Evolutionary conservation across 192 early-diverging fungal species (phyloP), one percentile per base, ranked within the genome.

Genomic region (Rhizophagus sp.): DNA sequence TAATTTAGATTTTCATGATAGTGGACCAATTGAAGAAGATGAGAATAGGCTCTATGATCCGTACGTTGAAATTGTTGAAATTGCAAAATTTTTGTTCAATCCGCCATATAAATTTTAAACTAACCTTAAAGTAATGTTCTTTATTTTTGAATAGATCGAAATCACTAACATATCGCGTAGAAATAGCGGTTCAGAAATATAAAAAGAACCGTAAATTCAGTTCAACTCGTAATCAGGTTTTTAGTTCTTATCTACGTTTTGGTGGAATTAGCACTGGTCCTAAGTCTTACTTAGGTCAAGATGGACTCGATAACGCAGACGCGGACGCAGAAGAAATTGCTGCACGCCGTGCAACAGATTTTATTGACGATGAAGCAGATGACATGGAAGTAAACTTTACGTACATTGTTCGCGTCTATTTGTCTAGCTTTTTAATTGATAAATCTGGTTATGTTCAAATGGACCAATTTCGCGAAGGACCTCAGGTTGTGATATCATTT

Each of bases 151-250:
- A 2, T 44, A 90, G 89, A 10, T 79, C 81, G 22, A 80, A 78
- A 41, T 82, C 88, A 11, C 41, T 85, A 10, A 82, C 84, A 1
- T 84, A 88, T 41, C 82, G 89, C 27, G 83, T 91, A 6, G 89
- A 88, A 68, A 73, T 82, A 74, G 89, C 89, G 0, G 81, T 91
- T 41, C 84, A 83, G 44, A 84, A 83, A 49, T 91, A 88, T 73
- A 84, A 84, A 49, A 87, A 89, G 62, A 91, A 88, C 34, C 88
- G 88, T 44, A 87, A 84, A 70, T 89, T 91, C 41, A 82, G 30
- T 9, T 57, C 78, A 7, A 79, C 77, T n/a, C 84, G 84, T 19
- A 81, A 83, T 3, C 69, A 78, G 66, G 87, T 91, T 57, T 81
- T 91, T 74, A 82, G 83, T 19, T 76, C 80, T 39, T 91, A 91